Evolutionary conservation across 345 rosid species (phyloP).

Genomic region (Pseudoturritis turrita): DNA sequence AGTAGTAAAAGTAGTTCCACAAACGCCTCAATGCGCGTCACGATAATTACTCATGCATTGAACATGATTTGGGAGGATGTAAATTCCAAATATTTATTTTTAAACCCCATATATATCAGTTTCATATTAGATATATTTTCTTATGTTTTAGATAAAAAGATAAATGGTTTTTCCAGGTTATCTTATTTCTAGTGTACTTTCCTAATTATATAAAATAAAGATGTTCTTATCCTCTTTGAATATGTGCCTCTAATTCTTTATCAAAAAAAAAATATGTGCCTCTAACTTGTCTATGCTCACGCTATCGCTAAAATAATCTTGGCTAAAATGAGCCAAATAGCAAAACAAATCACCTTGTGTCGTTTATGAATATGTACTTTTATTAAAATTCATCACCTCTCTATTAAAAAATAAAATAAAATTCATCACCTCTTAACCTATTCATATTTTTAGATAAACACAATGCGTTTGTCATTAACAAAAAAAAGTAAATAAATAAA

Average conservation of each 20-base stretch:
- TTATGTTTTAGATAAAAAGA: not conserved
- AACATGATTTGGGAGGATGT: conserved; percentile 26
- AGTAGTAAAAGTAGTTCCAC: conserved; percentile 14
- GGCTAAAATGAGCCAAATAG: not conserved
- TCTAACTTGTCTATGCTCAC: conserved; percentile 40
- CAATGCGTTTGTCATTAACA: no score
- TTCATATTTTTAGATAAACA: no score
- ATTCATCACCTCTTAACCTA: no score
- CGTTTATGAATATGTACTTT: no score
- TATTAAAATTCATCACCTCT: no score
- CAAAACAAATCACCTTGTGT: not conserved
- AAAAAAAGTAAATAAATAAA: no score
- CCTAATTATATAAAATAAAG: no score
- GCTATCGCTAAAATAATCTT: not conserved
- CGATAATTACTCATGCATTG: conserved; percentile 44
- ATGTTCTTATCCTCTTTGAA: conserved; percentile 17
- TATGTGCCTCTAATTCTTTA: conserved; percentile 5
- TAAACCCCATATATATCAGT: not conserved
- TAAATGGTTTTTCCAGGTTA: not conserved
- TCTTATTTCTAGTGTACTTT: not conserved
- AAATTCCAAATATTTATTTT: not conserved
- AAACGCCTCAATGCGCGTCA: conserved; percentile 31
- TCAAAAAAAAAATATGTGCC: no score
- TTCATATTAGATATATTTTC: not conserved
- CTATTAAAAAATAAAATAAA: no score